Conservation (phyloP, 108 stramenopile genomes). For the Fragilaria radians region DNA sequence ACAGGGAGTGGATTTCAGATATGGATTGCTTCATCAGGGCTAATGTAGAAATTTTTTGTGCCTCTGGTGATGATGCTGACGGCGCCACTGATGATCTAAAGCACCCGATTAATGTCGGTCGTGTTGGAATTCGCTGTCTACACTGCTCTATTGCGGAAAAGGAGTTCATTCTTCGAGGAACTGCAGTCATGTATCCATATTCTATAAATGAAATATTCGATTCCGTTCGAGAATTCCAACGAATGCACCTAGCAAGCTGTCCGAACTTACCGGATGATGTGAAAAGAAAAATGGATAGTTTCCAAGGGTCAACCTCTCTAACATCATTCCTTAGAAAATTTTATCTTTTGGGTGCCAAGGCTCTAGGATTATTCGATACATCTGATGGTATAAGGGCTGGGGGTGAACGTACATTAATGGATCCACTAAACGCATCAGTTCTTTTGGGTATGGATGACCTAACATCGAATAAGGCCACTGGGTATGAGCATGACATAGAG, state of each 20-base stretch:
- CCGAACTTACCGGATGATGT: constrained; percentile 39
- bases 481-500: too few relatives aligned
- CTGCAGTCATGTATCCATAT: constrained; percentile 64
- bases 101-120: constrained; percentile 63
- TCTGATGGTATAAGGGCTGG: constrained; percentile 63
- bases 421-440: constrained; percentile 25
- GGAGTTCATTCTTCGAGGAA: constrained; percentile 20
- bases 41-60: constrained; percentile 76
- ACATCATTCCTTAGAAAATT: constrained; percentile 75
- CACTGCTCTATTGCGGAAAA: constrained; percentile 50
- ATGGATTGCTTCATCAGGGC: constrained; percentile 70
- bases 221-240: constrained; percentile 76
- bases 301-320: constrained; percentile 61
- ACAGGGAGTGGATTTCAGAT: constrained; percentile 82
- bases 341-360: constrained; percentile 69
- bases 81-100: constrained; percentile 46
- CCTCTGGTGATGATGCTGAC: constrained; percentile 51
- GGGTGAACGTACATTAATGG: constrained; percentile 31
- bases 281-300: constrained; percentile 30
- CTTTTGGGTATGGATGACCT: constrained; percentile 7
- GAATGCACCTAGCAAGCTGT: constrained; percentile 70
- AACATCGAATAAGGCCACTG: constrained; percentile 1
- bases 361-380: constrained; percentile 68
- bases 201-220: constrained; percentile 74
- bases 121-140: constrained; percentile 79